Conservation (phyloP, 2,329 filamentous ascomycete genomes). For the Trichoderma sp. region DNA sequence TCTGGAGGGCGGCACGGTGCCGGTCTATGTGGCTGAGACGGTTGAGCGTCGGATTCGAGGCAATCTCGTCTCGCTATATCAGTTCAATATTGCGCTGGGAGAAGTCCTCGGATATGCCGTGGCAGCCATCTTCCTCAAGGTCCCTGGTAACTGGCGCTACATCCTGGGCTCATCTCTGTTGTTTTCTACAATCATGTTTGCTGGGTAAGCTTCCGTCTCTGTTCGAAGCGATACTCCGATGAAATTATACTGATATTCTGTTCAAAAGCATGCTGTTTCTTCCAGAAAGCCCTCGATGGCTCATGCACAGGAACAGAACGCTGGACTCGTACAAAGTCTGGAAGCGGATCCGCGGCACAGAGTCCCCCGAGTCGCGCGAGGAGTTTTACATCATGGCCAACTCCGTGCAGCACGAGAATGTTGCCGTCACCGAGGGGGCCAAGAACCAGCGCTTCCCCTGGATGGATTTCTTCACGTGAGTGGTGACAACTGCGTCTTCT, state of each 20-base stretch:
- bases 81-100: slow-evolving; percentile 74
- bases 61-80: slow-evolving; percentile 73
- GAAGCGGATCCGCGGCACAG: slow-evolving; percentile 69
- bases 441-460: slow-evolving; percentile 63
- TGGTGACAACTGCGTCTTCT: neutral
- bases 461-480: slow-evolving; percentile 70
- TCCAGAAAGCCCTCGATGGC: slow-evolving; percentile 68
- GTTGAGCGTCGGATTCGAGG: slow-evolving; percentile 68
- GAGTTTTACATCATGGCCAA: slow-evolving; percentile 74
- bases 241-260: neutral
- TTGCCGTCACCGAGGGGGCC: slow-evolving; percentile 52
- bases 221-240: neutral
- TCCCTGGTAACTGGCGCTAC: slow-evolving; percentile 71
- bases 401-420: slow-evolving; percentile 60
- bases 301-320: slow-evolving; percentile 65
- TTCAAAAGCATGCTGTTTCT: slow-evolving; percentile 67
- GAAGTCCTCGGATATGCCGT: slow-evolving; percentile 74
- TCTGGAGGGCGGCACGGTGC: slow-evolving; percentile 73
- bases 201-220: slow-evolving; percentile 50
- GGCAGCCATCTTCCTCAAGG: slow-evolving; percentile 71
- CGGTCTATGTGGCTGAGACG: slow-evolving; percentile 73
- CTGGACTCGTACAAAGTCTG: slow-evolving; percentile 62
- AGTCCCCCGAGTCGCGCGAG: slow-evolving; percentile 59
- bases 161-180: slow-evolving; percentile 73
- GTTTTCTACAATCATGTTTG: slow-evolving; percentile 57